Base-by-base conservation (phyloP, 805 yeast species). In the Saturnispora dispora region DNA sequence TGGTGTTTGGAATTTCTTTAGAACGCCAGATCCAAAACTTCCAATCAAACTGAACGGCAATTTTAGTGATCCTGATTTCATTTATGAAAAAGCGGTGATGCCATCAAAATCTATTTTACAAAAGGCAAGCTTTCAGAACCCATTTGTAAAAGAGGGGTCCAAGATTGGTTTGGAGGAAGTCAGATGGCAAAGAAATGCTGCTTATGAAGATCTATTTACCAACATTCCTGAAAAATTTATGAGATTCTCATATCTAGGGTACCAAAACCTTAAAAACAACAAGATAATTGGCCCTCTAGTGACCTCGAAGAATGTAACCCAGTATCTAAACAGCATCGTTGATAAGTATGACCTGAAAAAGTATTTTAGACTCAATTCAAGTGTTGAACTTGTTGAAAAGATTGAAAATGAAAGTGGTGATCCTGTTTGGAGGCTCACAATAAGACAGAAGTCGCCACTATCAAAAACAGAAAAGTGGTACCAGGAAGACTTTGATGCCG, bases 401-500 rank as follows among this genome's bases (percentile, higher is more conserved):
- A 17, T 53, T 13, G 20, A 33, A 3, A 55, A 18, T 66, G 66
- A 4, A 66, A 69, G 57, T 71, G 78, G 78, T 53, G 54, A 18
- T n/a, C 42, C 46, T 32, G 49, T 44, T 17, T 53, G 58, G 58
- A 43, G 28, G 17, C 44, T 53, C 18, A 53, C 55, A 10, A 46
- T 55, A 9, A 53, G 58, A 42, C 47, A 55, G 11, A 55, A 55
- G 23, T 8, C 50, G 7, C 40, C 37, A 4, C 42, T 48, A 3
- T 53, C 55, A 11, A 52, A 49, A 36, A 43, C 46, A 28, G 62
- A 59, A 40, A 50, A 55, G 23, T 76, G 79, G 79, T 75, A 76
- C 54, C 62, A 57, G 25, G 76, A 76, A 49, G 62, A 60, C 33
- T 80, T 73, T 55, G 89, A 84, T 61, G 84, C 80, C 9, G 75